phyloP scores from a whole-genome alignment of 73 alveolate species.

The Paramecium primaurelia region DNA sequence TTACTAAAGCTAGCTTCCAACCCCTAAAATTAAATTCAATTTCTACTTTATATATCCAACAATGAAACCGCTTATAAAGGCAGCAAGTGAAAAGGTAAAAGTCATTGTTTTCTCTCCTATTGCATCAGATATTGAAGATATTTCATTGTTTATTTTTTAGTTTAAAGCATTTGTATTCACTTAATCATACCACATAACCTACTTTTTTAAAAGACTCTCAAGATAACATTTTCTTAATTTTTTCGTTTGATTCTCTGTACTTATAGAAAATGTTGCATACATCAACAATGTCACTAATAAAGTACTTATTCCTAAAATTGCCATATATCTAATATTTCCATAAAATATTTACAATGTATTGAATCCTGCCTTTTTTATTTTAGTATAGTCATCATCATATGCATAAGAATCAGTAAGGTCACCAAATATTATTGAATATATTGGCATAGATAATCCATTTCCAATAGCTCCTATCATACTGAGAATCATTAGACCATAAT shows the following conservation, averaged over 20 bases:
- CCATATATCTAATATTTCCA: background rate
- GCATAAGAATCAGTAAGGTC: slow-evolving; percentile 73
- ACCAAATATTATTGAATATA: slow-evolving; percentile 71
- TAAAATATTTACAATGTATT: background rate
- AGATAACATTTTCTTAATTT: slow-evolving; percentile 62
- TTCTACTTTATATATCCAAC: slow-evolving; percentile 52
- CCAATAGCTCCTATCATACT: slow-evolving; percentile 53
- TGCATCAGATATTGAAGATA: slow-evolving; percentile 68
- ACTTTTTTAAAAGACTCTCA: slow-evolving; percentile 61
- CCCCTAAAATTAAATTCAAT: slow-evolving; percentile 60
- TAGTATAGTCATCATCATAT: slow-evolving; percentile 31
- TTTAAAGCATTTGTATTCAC: slow-evolving; percentile 68
- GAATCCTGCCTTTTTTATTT: slow-evolving; percentile 7
- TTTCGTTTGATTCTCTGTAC: slow-evolving; percentile 50
- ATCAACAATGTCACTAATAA: background rate
- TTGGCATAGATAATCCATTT: slow-evolving; percentile 53
- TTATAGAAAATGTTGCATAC: slow-evolving; percentile 39
- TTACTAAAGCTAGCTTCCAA: slow-evolving; percentile 75
- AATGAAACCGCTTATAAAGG: slow-evolving; percentile 65
- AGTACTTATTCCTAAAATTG: slow-evolving; percentile 24
- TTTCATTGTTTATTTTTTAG: slow-evolving; percentile 67
- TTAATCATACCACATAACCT: slow-evolving; percentile 75
- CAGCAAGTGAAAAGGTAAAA: slow-evolving; percentile 61
- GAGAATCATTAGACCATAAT: slow-evolving; percentile 44
- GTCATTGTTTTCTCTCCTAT: slow-evolving; percentile 76